Conservation (phyloP, 176 grass and related monocot species). For the Avena sativa region DNA sequence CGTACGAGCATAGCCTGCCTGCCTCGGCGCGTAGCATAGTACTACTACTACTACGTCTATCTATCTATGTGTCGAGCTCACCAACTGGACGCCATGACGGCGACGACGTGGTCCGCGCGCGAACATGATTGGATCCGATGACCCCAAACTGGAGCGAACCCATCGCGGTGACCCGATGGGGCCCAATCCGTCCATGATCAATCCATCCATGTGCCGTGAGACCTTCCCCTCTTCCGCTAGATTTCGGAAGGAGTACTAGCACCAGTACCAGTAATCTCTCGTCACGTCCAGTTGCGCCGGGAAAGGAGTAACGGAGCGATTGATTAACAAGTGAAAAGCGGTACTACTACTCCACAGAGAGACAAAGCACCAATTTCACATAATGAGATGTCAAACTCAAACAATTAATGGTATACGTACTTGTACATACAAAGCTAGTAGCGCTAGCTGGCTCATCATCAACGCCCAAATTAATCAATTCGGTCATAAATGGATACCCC, state of each 20-base stretch:
- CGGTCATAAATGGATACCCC: conserved; percentile 13
- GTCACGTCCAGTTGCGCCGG: not conserved
- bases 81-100: conserved; percentile 11
- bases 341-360: not conserved
- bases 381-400: conserved; percentile 45
- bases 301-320: not conserved
- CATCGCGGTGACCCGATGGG: not conserved
- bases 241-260: not conserved
- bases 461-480: conserved; percentile 49
- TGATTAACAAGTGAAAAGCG: conserved; percentile 5
- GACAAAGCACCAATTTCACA: conserved; percentile 48
- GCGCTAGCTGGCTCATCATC: conserved; percentile 32
- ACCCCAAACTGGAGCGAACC: not conserved
- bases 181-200: not conserved
- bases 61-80: not conserved
- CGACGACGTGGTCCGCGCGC: conserved; percentile 28
- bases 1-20: not conserved
- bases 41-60: not conserved
- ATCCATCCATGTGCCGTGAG: not conserved
- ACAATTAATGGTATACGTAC: conserved; percentile 51
- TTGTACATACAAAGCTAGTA: conserved; percentile 26
- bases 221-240: not conserved
- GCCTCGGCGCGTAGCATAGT: not conserved
- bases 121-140: conserved; percentile 44
- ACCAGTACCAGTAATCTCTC: not conserved